These are phyloP conservation scores for Podospora sp. DNA, from an alignment of 495 filamentous ascomycete genomes.

Conservation along the genomic window DNA sequence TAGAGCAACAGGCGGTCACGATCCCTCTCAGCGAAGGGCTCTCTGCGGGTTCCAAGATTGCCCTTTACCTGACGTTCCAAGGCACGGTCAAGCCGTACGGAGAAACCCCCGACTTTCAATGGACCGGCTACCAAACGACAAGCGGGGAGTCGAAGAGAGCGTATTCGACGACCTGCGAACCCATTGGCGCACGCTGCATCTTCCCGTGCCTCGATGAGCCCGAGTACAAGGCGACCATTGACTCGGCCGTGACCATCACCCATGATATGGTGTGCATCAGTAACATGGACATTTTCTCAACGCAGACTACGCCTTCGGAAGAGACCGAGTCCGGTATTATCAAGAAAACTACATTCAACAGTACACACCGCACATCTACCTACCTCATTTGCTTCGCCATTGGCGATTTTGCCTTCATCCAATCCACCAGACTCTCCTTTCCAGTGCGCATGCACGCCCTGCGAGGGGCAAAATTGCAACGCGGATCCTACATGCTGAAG, in stretches of 20 bases:
- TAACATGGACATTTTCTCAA: not conserved
- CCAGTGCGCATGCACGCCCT: not conserved
- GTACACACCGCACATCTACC: not conserved
- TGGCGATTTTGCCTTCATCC: not conserved
- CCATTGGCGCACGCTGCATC: not conserved
- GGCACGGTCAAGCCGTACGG: not conserved
- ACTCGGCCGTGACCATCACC: not conserved
- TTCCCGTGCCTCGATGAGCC: slow-evolving; percentile 4
- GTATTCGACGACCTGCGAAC: not conserved
- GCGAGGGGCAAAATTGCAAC: not conserved
- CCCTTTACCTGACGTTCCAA: not conserved
- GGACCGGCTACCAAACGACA: not conserved
- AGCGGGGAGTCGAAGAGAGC: not conserved
- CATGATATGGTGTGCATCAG: not conserved
- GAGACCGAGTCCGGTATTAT: not conserved
- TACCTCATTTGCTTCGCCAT: not conserved
- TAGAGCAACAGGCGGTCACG: not conserved
- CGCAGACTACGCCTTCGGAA: not conserved
- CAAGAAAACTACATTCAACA: not conserved
- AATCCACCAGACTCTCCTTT: not conserved
- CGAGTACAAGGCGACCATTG: not conserved
- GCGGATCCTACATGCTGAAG: not conserved
- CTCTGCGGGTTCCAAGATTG: not conserved
- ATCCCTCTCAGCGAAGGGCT: not conserved
- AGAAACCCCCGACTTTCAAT: not conserved